phyloP scores from a whole-genome alignment of 257 asterid genomes.

The Petrea volubilis region DNA sequence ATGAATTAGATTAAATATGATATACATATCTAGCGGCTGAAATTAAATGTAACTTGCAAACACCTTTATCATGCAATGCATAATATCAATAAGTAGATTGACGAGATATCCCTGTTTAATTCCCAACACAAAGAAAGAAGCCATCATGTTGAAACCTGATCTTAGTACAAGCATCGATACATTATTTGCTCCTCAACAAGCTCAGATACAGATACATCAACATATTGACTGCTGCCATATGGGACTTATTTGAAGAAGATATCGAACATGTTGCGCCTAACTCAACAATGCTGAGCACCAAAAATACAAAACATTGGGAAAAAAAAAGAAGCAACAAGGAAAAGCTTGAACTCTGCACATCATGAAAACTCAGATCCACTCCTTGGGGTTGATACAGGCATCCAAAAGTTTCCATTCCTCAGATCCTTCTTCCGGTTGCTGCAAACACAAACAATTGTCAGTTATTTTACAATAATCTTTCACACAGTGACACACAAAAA shows the following conservation, averaged over 20 bases:
- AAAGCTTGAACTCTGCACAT: neutral
- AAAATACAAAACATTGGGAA: neutral
- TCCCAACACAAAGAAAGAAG: neutral
- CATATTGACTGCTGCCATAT: neutral
- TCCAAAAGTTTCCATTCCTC: slow-evolving; percentile 97
- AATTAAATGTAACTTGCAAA: too few relatives aligned
- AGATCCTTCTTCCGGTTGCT: slow-evolving; percentile 95
- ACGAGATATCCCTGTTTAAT: too few relatives aligned
- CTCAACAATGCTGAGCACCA: neutral
- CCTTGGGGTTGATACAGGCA: slow-evolving; percentile 97
- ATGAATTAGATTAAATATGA: too few relatives aligned
- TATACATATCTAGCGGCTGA: too few relatives aligned
- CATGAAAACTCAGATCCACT: slow-evolving; percentile 64
- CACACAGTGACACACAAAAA: neutral
- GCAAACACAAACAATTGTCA: slow-evolving; percentile 25
- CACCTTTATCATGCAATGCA: too few relatives aligned
- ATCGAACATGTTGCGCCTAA: neutral
- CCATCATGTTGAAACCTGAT: neutral
- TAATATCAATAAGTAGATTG: too few relatives aligned
- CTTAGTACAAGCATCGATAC: neutral
- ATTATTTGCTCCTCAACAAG: neutral
- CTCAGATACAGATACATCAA: neutral
- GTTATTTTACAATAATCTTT: neutral
- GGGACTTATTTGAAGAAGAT: neutral
- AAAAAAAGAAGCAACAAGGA: neutral